A percentile compares a stretch with the other conserved stretches of the same genome.
Evolutionary conservation across 805 yeast species (phyloP).

Genomic region (Candida silvatica): DNA sequence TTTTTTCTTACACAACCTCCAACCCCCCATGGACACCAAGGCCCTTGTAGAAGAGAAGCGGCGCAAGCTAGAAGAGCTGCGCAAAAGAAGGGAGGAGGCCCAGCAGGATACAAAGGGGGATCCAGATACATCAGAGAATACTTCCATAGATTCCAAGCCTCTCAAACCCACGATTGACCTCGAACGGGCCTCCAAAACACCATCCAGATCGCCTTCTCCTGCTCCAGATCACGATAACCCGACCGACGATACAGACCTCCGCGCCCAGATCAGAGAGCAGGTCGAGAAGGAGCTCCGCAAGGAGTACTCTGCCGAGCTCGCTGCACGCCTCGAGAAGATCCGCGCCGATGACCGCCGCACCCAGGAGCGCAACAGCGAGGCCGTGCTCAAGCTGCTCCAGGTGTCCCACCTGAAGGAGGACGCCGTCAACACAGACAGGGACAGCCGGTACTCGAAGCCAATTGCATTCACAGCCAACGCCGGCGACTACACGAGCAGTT

Average conservation of each 20-base stretch:
- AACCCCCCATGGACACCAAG: slow-evolving; percentile 18
- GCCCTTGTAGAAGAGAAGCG: slow-evolving; percentile 39
- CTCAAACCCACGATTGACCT: too few species aligned
- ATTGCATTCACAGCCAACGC: too few species aligned
- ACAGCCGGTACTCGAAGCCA: slow-evolving; percentile 2
- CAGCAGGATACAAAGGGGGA: slow-evolving; percentile 10
- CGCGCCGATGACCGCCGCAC: not conserved
- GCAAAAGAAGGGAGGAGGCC: slow-evolving; percentile 35
- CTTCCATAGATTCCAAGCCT: too few species aligned
- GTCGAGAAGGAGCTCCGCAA: slow-evolving; percentile 5
- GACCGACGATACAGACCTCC: too few species aligned
- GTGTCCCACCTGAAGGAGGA: not conserved
- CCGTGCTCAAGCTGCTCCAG: not conserved
- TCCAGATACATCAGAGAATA: not conserved
- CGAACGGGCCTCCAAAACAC: too few species aligned
- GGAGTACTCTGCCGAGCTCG: slow-evolving; percentile 4
- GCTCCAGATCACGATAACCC: too few species aligned
- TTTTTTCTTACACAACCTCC: not conserved
- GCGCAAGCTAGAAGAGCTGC: slow-evolving; percentile 41
- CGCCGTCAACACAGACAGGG: slow-evolving; percentile 1
- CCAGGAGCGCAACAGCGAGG: not conserved
- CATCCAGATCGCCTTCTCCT: too few species aligned
- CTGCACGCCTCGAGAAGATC: slow-evolving; percentile 2
- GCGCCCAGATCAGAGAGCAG: slow-evolving; percentile 5
- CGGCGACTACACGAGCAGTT: too few species aligned